Percentiles rank a stretch among this genome's conserved stretches.
Conservation (phyloP, 2,329 filamentous ascomycete species). For the Bipolaris zeicola region DNA sequence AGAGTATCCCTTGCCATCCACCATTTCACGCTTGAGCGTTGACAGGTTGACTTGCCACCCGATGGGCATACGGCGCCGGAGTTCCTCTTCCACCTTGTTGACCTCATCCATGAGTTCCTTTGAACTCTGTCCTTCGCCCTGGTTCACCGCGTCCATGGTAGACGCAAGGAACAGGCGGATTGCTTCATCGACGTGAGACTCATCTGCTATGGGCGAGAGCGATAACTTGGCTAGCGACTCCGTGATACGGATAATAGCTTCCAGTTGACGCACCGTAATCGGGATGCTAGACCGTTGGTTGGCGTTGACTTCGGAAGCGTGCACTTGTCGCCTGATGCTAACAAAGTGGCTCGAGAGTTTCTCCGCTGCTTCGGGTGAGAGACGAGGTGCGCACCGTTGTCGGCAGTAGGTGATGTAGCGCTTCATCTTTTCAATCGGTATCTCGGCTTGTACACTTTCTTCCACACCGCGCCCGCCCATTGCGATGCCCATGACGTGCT, state of each 20-base stretch:
- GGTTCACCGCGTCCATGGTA: constrained; percentile 97
- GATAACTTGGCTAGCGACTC: constrained; percentile 93
- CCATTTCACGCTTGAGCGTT: constrained; percentile 86
- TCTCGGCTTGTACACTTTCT: constrained; percentile 83
- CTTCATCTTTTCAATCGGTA: constrained; percentile 95
- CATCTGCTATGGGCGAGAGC: constrained; percentile 83
- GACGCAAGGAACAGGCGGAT: constrained; percentile 95
- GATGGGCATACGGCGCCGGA: constrained; percentile 85
- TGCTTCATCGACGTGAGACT: constrained; percentile 93
- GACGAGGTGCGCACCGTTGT: constrained; percentile 87
- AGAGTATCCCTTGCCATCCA: constrained; percentile 86
- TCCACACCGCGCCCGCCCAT: constrained; percentile 87
- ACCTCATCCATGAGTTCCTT: constrained; percentile 92
- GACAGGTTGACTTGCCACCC: constrained; percentile 93
- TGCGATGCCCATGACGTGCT: constrained; percentile 96
- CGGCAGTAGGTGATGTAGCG: constrained; percentile 97
- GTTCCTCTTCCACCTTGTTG: constrained; percentile 82
- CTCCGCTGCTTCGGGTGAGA: constrained; percentile 89
- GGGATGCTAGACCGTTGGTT: constrained; percentile 92
- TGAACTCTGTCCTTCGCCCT: constrained; percentile 77
- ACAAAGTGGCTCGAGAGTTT: constrained; percentile 98
- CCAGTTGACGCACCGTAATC: constrained; percentile 95
- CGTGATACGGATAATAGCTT: constrained; percentile 96
- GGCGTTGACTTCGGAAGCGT: constrained; percentile 85
- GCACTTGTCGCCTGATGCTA: constrained; percentile 91